Base-by-base conservation (phyloP, 2,329 filamentous ascomycete species). In the Colletotrichum euphorbiae region DNA sequence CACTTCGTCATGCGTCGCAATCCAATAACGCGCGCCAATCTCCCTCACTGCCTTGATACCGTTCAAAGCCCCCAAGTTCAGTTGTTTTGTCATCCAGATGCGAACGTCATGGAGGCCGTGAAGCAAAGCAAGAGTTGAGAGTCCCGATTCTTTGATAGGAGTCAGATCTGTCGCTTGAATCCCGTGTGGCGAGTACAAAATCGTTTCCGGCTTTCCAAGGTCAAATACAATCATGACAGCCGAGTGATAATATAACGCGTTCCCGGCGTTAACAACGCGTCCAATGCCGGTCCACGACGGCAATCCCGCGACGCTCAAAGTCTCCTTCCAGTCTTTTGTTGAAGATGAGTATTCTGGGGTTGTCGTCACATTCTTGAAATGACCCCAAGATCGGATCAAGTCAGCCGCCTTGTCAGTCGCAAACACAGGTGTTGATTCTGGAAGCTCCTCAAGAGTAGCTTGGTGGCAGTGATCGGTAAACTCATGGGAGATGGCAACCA, bases 381-480 rank as follows among this genome's bases (percentile, higher is more conserved):
- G 85, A 8, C 78, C 75, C 87, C 88, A 91, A 3, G 82, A 82
- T 2, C 79, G 76, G 42, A 91, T 86, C 19, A 89, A 78, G 12
- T 79, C 79, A 0, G 85, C 86, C 0, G 89, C 89, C 75, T 88
- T 84, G 72, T 84, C 82, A 2, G 86, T 84, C 12, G 89, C 89
- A 66, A 90, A 85, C 0, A 91, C 80, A 0, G 89, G 87, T 4
- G 89, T 85, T 48, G 80, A 75, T 1, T 72, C 71, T 6, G 85
- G 79, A 3, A 91, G 76, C 71, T 90, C 83, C 48, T 84, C 75
- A 28, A 91, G 78, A 13, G 89, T 91, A 3, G 85, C 81, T 68
- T 85, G 81, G 73, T 91, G 89, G 75, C 88, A 91, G 74, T 91
- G 90, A 73, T 91, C 89, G 1, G 89, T 91, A 71, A 91, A 91